These are phyloP conservation scores for Mariannaea elegans DNA, from an alignment of 2,329 filamentous ascomycete genomes.

Conservation along the genomic window DNA sequence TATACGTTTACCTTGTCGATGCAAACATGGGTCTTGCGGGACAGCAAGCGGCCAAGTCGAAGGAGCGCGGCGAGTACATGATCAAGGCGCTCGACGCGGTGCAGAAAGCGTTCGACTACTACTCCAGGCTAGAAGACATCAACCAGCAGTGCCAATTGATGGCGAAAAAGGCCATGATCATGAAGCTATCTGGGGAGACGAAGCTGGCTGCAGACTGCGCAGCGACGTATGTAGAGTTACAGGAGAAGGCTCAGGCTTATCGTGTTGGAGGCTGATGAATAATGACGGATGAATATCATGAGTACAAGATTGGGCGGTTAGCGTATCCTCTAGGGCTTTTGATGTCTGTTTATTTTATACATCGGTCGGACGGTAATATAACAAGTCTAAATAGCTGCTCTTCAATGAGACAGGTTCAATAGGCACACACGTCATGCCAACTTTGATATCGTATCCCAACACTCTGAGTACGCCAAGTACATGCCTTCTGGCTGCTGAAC, in stretches of 20 bases:
- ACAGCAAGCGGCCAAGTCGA: conserved; percentile 50
- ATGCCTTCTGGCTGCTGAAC: background rate
- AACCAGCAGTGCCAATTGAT: conserved; percentile 80
- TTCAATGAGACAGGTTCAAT: conserved; percentile 15
- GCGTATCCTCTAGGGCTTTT: conserved; percentile 11
- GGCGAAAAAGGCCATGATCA: conserved; percentile 82
- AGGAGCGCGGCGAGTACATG: conserved; percentile 63
- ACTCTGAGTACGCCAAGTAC: background rate
- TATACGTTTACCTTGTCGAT: conserved; percentile 78
- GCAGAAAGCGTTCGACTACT: conserved; percentile 71
- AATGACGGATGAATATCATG: conserved; percentile 9
- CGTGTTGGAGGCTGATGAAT: conserved; percentile 33
- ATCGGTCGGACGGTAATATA: conserved; percentile 2
- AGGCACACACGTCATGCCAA: conserved; percentile 10
- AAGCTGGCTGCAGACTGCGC: conserved; percentile 72
- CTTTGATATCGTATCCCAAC: background rate
- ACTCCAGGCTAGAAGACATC: conserved; percentile 70
- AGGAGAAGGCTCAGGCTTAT: conserved; percentile 48
- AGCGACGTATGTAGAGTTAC: conserved; percentile 69
- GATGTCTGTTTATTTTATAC: conserved; percentile 29
- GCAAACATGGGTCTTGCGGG: conserved; percentile 82
- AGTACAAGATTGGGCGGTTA: background rate
- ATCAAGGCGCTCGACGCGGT: conserved; percentile 67
- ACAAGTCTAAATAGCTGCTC: background rate
- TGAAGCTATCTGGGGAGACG: conserved; percentile 73